Percentiles rank a stretch among this genome's conserved stretches.
Conservation (phyloP, 306 rosid genomes). For the Albizia julibrissin region DNA sequence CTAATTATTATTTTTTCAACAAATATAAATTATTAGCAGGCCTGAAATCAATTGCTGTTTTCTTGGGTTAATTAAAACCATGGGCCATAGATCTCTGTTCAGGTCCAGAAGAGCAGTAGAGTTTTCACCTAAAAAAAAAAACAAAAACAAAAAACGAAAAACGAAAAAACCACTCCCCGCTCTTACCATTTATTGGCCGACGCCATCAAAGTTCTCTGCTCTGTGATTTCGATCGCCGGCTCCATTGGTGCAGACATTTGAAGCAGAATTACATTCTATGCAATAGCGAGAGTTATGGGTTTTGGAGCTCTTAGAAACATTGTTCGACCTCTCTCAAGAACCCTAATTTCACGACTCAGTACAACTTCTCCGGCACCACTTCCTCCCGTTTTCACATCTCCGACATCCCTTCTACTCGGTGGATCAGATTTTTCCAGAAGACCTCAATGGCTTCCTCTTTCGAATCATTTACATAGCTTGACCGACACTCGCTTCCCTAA, state of each 20-base stretch:
- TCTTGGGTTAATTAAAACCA: too few species aligned
- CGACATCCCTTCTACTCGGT: constrained; percentile 17
- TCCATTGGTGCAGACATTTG: neutral
- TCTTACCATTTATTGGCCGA: neutral
- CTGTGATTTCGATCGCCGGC: neutral
- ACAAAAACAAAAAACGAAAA: too few species aligned
- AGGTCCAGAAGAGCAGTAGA: too few species aligned
- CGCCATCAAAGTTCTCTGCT: neutral
- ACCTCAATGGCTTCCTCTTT: constrained; percentile 50
- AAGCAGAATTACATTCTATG: constrained; percentile 1
- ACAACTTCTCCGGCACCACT: constrained; percentile 18
- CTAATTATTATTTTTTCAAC: too few species aligned
- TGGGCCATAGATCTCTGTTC: too few species aligned
- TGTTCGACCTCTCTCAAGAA: constrained; percentile 54
- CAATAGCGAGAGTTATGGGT: constrained; percentile 47
- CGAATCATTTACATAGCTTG: constrained; percentile 66
- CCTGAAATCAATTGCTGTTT: too few species aligned
- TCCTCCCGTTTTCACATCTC: constrained; percentile 30
- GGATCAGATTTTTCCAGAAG: constrained; percentile 22
- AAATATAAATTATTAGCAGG: too few species aligned
- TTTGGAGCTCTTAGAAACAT: constrained; percentile 59
- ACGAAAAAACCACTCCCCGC: too few species aligned
- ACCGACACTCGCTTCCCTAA: constrained; percentile 84
- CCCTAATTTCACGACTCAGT: constrained; percentile 32
- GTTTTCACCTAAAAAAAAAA: too few species aligned